Percentiles rank a stretch among this genome's conserved stretches.
These are phyloP conservation scores for Arctium minus DNA, from an alignment of 129 eudicot species.

Conservation along the genomic window DNA sequence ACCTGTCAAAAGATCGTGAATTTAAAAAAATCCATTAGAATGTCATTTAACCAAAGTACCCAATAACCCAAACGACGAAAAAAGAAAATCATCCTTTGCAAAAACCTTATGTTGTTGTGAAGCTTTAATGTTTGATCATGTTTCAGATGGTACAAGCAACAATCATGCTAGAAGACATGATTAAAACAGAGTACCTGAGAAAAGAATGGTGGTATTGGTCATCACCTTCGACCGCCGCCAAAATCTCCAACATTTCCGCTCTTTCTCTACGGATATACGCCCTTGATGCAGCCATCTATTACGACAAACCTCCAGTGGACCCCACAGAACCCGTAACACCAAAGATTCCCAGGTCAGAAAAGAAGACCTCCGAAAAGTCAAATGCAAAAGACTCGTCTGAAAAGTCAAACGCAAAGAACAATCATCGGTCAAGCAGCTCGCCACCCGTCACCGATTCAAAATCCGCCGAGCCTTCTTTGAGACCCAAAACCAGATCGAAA, in stretches of 20 bases:
- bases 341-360: constrained; percentile 24
- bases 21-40: no score
- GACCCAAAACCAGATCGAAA: constrained; percentile 42
- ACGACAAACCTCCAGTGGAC: constrained; percentile 37
- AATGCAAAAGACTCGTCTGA: constrained; percentile 22
- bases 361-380: constrained; percentile 33
- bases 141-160: constrained; percentile 72
- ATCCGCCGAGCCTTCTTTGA: constrained; percentile 19
- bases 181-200: constrained; percentile 48
- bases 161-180: constrained; percentile 63
- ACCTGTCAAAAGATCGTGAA: no score
- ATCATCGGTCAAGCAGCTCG: constrained; percentile 26
- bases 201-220: constrained; percentile 75
- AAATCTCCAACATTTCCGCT: constrained; percentile 52
- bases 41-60: no score
- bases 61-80: no score
- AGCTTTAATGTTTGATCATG: not conserved
- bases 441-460: constrained; percentile 29
- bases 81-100: no score
- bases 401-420: constrained; percentile 29
- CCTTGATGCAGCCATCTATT: constrained; percentile 60
- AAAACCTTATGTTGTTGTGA: not conserved
- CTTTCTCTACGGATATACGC: constrained; percentile 71
- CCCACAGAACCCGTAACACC: constrained; percentile 26
- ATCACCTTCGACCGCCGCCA: constrained; percentile 66